Evolutionary conservation across 1,139 yeast genomes (phyloP).

Genomic region (Yamadazyma pseudoaaseri): DNA sequence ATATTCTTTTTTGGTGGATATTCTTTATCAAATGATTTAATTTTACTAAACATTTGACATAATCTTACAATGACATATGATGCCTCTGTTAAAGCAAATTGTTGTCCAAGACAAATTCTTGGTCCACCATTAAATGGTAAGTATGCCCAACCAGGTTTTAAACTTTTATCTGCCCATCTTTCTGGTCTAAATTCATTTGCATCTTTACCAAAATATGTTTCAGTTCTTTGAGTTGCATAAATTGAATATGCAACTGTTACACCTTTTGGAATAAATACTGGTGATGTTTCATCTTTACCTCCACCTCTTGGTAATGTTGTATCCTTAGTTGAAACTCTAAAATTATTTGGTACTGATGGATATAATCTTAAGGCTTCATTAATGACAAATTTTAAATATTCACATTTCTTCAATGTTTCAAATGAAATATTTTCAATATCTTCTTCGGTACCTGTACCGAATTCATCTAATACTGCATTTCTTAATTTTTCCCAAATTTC

Average conservation of each 20-base stretch:
- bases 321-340: slow-evolving; percentile 41
- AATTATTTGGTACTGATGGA: slow-evolving; percentile 53
- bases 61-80: slow-evolving; percentile 45
- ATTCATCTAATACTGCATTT: slow-evolving; percentile 28
- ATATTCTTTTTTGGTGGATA: slow-evolving; percentile 34
- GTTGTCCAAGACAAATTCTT: slow-evolving; percentile 56
- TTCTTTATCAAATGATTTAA: slow-evolving; percentile 20
- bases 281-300: slow-evolving; percentile 40
- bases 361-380: slow-evolving; percentile 51
- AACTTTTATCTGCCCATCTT: slow-evolving; percentile 33
- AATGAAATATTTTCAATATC: slow-evolving; percentile 34
- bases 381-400: slow-evolving; percentile 44
- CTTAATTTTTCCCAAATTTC: slow-evolving; percentile 33
- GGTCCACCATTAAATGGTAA: slow-evolving; percentile 60
- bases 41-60: slow-evolving; percentile 29
- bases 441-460: slow-evolving; percentile 36
- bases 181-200: slow-evolving; percentile 45
- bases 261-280: slow-evolving; percentile 44
- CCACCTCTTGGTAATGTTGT: slow-evolving; percentile 56
- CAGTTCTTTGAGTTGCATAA: slow-evolving; percentile 42
- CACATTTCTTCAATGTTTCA: slow-evolving; percentile 49
- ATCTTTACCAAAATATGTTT: slow-evolving; percentile 43
- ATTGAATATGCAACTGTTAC: slow-evolving; percentile 41
- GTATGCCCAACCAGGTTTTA: slow-evolving; percentile 40
- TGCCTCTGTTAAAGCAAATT: slow-evolving; percentile 55